These are phyloP conservation scores for Penicillium cinerascens DNA, from an alignment of 495 filamentous ascomycete species.

Conservation along the genomic window DNA sequence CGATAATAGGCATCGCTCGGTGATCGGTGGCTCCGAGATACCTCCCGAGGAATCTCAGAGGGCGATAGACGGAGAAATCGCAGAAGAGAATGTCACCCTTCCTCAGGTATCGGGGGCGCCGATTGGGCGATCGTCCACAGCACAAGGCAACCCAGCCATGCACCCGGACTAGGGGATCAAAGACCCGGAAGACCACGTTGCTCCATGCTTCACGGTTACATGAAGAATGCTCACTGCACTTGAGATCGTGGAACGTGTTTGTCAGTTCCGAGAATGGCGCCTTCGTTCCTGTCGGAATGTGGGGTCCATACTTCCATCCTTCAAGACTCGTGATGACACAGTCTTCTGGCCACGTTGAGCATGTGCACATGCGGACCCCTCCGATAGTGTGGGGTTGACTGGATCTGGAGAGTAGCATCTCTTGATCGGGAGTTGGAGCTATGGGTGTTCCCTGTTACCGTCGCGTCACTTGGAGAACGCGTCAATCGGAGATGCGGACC, in stretches of 20 bases:
- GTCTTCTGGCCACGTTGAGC: conserved; percentile 8
- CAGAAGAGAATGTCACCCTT: conserved; percentile 18
- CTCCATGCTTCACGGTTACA: conserved; percentile 1
- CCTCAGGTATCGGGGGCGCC: background rate
- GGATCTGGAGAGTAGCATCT: background rate
- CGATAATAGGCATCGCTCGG: background rate
- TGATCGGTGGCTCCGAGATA: background rate
- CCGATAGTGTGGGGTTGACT: background rate
- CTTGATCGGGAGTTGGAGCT: background rate
- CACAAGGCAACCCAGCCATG: background rate
- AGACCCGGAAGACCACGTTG: background rate
- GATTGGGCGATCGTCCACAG: background rate
- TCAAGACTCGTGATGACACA: background rate
- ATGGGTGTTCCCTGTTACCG: background rate
- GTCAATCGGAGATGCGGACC: no score
- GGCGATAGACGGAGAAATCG: background rate
- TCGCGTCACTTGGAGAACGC: background rate
- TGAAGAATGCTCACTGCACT: background rate
- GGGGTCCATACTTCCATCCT: background rate
- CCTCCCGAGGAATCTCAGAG: background rate
- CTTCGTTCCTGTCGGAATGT: background rate
- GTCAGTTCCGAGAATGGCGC: background rate
- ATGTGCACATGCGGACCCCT: background rate
- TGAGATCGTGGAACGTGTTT: background rate
- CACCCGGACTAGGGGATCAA: background rate